Base-by-base conservation (phyloP, 192 early-diverging fungal species). In the Kickxella alabastrina region DNA sequence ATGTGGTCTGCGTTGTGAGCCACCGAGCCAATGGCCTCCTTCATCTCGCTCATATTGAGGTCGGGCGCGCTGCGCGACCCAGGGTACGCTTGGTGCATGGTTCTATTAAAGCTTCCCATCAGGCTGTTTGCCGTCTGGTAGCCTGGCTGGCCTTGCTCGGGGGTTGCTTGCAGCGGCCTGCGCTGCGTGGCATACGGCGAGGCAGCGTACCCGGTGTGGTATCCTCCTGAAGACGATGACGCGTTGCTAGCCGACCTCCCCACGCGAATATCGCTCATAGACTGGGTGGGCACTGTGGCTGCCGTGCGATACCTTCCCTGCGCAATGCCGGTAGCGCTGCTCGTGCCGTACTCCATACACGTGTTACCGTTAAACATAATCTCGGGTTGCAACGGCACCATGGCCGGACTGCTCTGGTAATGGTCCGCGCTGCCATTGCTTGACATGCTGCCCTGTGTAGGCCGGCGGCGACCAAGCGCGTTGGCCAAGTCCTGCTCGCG, bases 51-150 rank as follows among this genome's bases (percentile, higher is more conserved):
- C 65, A 75, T 34, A 27, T 64, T 59, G 32, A 75, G 72, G 36
- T 75, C 72, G 3, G 72, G 72, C 36, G 72, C 57, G 24, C 72
- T 75, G 43, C 65, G 65, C 28, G 72, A 75, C 8, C 54, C 70
- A 12, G 58, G 63, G 40, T 73, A 54, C 1, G 15, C 58, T 7
- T 47, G 54, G 31, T 32, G 31, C 6, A 6, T 12, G 12, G 31
- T 12, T n/a, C n/a, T n/a, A n/a, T n/a, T n/a, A n/a, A n/a, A n/a
- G 12, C 6, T 8, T 6, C 10, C 32, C 49, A 73, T 61, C 12
- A 12, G 31, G 6, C 12, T 6, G 12, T 32, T 32, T 12, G 6
- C 6, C 6, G 6, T 12, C 6, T 32, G 12, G 31, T 32, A 32
- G 31, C 31, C 31, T n/a, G n/a, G 49, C 34, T 31, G 28, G 38